Evolutionary conservation across 73 alveolate genomes (phyloP), one percentile per base, ranked within the genome.

Genomic region (Tetrahymena elliotti): DNA sequence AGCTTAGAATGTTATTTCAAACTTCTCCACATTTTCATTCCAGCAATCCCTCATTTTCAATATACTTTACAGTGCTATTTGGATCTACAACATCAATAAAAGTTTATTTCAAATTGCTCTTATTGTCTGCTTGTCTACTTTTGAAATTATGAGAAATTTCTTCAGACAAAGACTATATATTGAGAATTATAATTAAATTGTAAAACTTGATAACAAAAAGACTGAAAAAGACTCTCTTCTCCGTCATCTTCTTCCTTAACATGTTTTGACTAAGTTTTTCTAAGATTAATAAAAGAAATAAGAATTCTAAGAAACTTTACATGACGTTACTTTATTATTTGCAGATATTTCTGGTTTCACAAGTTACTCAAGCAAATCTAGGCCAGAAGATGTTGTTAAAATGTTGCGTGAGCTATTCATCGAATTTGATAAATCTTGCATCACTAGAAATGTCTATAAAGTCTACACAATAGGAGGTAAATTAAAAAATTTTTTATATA

Each of bases 311-410:
- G 99, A 98, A 84, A 95, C 96, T 11, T 93, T 98, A 33, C 98
- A 96, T 24, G 98, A 93, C 27, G 99, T 97, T 27, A 97, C 99
- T 31, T 88, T 98, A 93, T 93, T 98, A 22, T 98, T 96, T 94
- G 99, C 99, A 68, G 99, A 98, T 98, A 98, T 98, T n/a, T 99
- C 97, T 9, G 97, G 98, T 24, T 98, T 97, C 37, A 98, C 99
- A 35, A 96, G 97, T 88, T 98, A 96, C 52, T 97, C 99, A 16
- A 95, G 98, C 84, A 84, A 94, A 93, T 97, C 96, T 88, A 96
- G 97, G 53, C 99, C 99, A 6, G 97, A 95, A 93, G 98, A 97
- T 38, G 98, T 98, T 0, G 99, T 98, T 16, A 97, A 95, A 52
- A 96, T 98, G 99, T 94, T 98, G 31, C 94, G 96, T 95, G 97